phyloP scores from a whole-genome alignment of 2,329 filamentous ascomycete species.

The Xylaria sp. region DNA sequence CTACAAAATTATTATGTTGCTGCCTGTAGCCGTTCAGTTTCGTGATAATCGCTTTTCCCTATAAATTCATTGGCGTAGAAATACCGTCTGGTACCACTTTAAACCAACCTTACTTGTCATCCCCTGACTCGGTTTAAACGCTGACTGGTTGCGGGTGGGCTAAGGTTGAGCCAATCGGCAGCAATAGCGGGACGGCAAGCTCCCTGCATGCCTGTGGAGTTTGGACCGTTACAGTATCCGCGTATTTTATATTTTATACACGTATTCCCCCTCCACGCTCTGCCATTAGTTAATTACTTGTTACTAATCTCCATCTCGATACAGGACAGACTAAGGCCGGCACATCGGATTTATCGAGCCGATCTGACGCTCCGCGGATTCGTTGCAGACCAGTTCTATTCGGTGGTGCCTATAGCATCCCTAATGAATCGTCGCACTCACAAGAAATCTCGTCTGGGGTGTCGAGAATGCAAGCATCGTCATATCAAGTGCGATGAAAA shows the following conservation, averaged over 20 bases:
- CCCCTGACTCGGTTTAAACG: slow-evolving; percentile 6
- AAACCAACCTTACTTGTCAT: background rate
- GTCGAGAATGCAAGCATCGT: slow-evolving; percentile 48
- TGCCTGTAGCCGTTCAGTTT: background rate
- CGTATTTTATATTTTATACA: slow-evolving; percentile 26
- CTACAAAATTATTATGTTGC: background rate
- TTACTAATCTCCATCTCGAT: background rate
- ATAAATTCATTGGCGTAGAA: background rate
- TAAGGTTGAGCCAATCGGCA: no score
- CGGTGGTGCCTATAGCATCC: background rate
- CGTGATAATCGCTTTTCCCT: background rate
- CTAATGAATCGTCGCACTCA: slow-evolving; percentile 44
- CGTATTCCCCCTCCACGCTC: background rate
- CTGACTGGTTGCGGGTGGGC: no score
- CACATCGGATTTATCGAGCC: background rate
- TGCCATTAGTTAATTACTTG: background rate
- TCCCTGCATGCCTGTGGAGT: background rate
- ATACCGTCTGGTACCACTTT: background rate
- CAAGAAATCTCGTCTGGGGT: slow-evolving; percentile 50
- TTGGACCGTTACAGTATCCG: background rate
- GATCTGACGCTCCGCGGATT: slow-evolving; percentile 18
- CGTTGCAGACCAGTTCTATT: background rate
- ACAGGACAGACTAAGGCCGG: background rate
- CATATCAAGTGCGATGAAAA: slow-evolving; percentile 51
- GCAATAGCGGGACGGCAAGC: no score